These are phyloP conservation scores for Bassia scoparia DNA, from an alignment of 148 eudicot genomes.

Conservation along the genomic window DNA sequence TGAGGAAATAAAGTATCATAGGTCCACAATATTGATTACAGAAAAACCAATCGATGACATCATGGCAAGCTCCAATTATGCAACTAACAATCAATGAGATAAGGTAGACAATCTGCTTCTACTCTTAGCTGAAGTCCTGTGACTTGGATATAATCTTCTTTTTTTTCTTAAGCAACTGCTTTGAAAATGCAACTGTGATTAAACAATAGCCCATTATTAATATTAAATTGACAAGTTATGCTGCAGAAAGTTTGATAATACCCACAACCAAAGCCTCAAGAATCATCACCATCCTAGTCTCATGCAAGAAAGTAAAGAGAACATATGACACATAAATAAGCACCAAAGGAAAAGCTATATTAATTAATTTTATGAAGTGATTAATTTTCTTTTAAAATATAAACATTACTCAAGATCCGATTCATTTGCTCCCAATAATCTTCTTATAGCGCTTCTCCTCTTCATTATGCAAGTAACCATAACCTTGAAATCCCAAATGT, in stretches of 20 bases:
- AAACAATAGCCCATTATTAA: not conserved
- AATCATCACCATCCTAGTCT: not conserved
- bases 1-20: too few relatives aligned
- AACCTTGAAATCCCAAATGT: conserved; percentile 38
- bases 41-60: not conserved
- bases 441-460: conserved; percentile 57
- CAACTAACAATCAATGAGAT: not conserved
- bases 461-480: conserved; percentile 63
- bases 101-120: not conserved
- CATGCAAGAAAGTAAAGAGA: not conserved
- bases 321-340: not conserved
- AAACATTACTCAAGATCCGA: conserved; percentile 48
- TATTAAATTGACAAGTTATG: not conserved
- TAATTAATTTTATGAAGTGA: not conserved
- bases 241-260: not conserved
- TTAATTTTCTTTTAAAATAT: conserved; percentile 8
- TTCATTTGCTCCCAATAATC: conserved; percentile 71
- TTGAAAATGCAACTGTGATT: not conserved
- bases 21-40: not conserved
- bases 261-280: not conserved
- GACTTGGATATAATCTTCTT: not conserved
- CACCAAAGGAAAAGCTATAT: not conserved
- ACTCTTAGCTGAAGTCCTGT: not conserved
- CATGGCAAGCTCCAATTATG: not conserved
- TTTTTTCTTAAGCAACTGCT: not conserved